Base-by-base conservation (phyloP, 208 protist species). In the Trypanosomatidae sp. region DNA sequence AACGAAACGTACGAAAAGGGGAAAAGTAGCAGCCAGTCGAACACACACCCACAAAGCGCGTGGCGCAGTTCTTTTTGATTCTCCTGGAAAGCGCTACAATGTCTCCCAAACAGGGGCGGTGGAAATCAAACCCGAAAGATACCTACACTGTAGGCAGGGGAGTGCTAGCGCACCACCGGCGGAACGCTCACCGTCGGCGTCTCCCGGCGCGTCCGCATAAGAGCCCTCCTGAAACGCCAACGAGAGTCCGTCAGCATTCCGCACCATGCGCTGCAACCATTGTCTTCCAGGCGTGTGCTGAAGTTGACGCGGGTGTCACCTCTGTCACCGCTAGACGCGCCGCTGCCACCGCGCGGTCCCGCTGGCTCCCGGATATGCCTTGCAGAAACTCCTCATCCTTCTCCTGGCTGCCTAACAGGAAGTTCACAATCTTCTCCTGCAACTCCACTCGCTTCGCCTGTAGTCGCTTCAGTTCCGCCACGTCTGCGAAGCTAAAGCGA, bases 401-500 rank as follows among this genome's bases (percentile, higher is more conserved):
- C 25, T 69, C 72, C 36, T n/a, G 28, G 3, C 68, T 64, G n/a
- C 55, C 59, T 15, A 83, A 9, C 3, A 83, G n/a, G 19, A 50
- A 68, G 13, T 44, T 52, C 55, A 89, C 73, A 30, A 84, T 49
- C 6, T 69, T 74, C 6, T 87, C 80, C 66, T 94, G 89, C 44
- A 94, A 50, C 13, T 80, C 69, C 30, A 96, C 76, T 0, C 91
- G 87, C 15, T 81, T 69, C 30, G 68, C 59, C 58, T 91, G 81
- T 25, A 96, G 81, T 19, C 39, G n/a, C 47, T 85, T 82, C 56
- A 93, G 53, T 74, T 96, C 91, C 17, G 60, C 52, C 13, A 82
- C 77, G 62, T 92, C 78, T 0, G 87, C 79, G 62, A 92, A 92
- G 46, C 83, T 91, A 69, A 96, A 96, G 46, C 91, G 87, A 6